These are phyloP conservation scores for Escallonia rubra DNA, from an alignment of 129 eudicot species.

Conservation along the genomic window DNA sequence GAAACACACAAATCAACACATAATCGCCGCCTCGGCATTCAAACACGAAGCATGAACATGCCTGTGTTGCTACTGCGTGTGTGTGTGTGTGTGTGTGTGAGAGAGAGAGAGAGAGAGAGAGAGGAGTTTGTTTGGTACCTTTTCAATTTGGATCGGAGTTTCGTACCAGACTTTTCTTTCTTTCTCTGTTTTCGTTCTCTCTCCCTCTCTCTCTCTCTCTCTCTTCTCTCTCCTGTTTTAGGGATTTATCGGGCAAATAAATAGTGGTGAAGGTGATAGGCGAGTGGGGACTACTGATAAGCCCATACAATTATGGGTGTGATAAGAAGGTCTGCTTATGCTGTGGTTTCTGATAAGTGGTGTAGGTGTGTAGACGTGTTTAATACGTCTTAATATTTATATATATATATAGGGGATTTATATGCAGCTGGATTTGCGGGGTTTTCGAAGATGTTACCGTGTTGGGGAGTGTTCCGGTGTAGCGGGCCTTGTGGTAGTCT, in stretches of 20 bases:
- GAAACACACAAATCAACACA: constrained; percentile 6
- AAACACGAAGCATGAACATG: background rate
- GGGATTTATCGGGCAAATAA: constrained; percentile 37
- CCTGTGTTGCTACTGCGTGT: too few relatives aligned
- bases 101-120: background rate
- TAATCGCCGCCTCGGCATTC: constrained; percentile 1
- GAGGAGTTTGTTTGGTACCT: background rate
- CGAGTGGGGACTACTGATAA: constrained; percentile 5
- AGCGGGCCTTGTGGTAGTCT: too few relatives aligned
- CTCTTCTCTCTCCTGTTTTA: constrained; percentile 22
- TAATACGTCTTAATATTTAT: constrained; percentile 20
- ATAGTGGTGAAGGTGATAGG: constrained; percentile 11
- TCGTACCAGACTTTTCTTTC: background rate
- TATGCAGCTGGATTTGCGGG: constrained; percentile 39
- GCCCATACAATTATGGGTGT: background rate
- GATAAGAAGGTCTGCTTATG: constrained; percentile 7
- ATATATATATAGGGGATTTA: constrained; percentile 14
- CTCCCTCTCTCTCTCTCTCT: constrained; percentile 21
- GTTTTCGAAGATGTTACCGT: constrained; percentile 14
- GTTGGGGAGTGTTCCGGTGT: background rate
- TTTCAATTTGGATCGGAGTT: background rate
- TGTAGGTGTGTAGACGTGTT: background rate
- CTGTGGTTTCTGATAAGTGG: background rate
- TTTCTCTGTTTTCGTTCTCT: constrained; percentile 23
- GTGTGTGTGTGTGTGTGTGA: background rate